phyloP scores from a whole-genome alignment of 1,139 yeast genomes.

The Candida mesenterica region DNA sequence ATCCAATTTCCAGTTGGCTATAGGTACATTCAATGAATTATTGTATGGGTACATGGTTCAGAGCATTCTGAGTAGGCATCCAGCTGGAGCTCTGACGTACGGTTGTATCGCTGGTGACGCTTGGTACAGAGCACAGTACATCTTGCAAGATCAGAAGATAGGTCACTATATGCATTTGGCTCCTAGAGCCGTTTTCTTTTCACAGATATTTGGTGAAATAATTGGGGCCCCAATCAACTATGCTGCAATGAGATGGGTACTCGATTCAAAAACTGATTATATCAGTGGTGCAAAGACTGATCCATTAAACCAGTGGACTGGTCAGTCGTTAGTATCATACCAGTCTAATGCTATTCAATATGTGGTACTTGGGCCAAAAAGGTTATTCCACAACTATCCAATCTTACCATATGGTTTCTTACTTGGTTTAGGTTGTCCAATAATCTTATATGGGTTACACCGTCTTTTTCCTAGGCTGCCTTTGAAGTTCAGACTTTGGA shows the following conservation, averaged over 20 bases:
- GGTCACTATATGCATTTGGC: slow-evolving; percentile 49
- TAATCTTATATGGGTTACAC: slow-evolving; percentile 28
- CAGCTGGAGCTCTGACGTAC: slow-evolving; percentile 46
- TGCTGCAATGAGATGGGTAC: slow-evolving; percentile 43
- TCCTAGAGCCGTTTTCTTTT: slow-evolving; percentile 42
- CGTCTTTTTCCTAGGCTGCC: slow-evolving; percentile 17
- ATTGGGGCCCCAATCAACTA: slow-evolving; percentile 49
- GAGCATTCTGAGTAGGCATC: slow-evolving; percentile 28
- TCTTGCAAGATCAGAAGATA: slow-evolving; percentile 44
- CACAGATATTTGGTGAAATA: slow-evolving; percentile 47
- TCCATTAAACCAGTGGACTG: slow-evolving; percentile 52
- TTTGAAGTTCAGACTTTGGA: slow-evolving; percentile 36
- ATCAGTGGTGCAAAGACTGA: slow-evolving; percentile 36
- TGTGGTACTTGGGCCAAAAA: slow-evolving; percentile 46
- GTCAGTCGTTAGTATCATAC: slow-evolving; percentile 37
- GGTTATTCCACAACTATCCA: slow-evolving; percentile 39
- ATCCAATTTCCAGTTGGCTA: slow-evolving; percentile 49
- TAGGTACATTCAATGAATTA: slow-evolving; percentile 50
- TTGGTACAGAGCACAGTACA: slow-evolving; percentile 50
- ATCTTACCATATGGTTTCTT: slow-evolving; percentile 43
- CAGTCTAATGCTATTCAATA: slow-evolving; percentile 49
- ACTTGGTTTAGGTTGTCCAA: slow-evolving; percentile 37
- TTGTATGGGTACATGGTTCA: slow-evolving; percentile 46
- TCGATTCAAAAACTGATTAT: slow-evolving; percentile 34
- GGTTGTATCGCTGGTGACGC: slow-evolving; percentile 52